Percentiles rank a stretch among this genome's conserved stretches.
These are phyloP conservation scores for Apiotrichum gracile DNA, from an alignment of 1,284 basidiomycete genomes.

Conservation along the genomic window DNA sequence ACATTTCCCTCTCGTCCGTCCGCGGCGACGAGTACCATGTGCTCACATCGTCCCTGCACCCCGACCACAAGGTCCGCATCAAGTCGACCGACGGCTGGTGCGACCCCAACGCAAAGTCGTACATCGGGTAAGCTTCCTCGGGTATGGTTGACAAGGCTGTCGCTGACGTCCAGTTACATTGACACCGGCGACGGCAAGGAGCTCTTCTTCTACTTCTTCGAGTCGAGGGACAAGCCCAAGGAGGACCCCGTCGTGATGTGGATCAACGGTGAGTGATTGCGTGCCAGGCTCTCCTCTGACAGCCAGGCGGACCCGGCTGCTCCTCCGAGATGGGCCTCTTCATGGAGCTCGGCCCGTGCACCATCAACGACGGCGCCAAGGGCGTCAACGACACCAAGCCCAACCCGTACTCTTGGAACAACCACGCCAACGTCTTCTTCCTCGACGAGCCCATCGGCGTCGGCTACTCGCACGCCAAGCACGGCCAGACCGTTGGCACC, in stretches of 20 bases:
- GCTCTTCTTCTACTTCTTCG: constrained; percentile 81
- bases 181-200: constrained; percentile 63
- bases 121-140: no score
- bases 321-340: constrained; percentile 49
- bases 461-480: constrained; percentile 62
- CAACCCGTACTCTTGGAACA: constrained; percentile 50
- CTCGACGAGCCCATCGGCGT: constrained; percentile 55
- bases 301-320: constrained; percentile 43
- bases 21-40: constrained; percentile 23
- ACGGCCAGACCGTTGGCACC: constrained; percentile 55
- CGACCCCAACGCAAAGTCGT: constrained; percentile 43
- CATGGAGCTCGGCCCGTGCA: constrained; percentile 51
- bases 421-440: constrained; percentile 44
- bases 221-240: constrained; percentile 61
- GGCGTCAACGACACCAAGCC: constrained; percentile 41
- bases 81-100: constrained; percentile 47
- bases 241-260: constrained; percentile 50
- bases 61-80: constrained; percentile 42
- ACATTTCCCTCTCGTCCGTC: constrained; percentile 25
- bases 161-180: constrained; percentile 54
- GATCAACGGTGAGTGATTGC: constrained; percentile 38
- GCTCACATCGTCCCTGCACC: constrained; percentile 24
- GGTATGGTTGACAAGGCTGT: no score
- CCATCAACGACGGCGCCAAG: constrained; percentile 35
- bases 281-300: background rate